Conservation (phyloP, 345 rosid species). For the Xanthoceras sorbifolium region DNA sequence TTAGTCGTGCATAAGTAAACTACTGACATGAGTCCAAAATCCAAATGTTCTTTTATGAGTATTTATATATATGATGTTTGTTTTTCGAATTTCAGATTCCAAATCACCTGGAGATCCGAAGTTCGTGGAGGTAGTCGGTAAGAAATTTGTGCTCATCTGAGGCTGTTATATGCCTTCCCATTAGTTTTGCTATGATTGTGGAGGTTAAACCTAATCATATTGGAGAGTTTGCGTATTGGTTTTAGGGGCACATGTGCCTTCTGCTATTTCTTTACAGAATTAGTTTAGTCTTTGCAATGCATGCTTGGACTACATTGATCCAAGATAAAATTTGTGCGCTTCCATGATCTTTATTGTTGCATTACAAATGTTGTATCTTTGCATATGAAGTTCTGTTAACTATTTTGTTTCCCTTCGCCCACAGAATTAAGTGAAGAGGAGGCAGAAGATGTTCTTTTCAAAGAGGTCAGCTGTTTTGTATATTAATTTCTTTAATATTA, state of each 20-base stretch:
- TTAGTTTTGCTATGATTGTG: not conserved
- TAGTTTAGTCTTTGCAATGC: not conserved
- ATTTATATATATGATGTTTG: not conserved
- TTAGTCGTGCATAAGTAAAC: too few relatives aligned
- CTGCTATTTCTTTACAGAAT: not conserved
- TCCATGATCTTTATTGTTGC: not conserved
- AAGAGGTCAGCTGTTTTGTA: constrained; percentile 53
- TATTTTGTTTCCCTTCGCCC: constrained; percentile 15
- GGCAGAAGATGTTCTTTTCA: constrained; percentile 89
- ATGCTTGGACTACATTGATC: not conserved
- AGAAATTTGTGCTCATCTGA: constrained; percentile 23
- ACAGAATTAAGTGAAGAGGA: constrained; percentile 76
- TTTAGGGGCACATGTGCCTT: not conserved
- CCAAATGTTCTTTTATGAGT: not conserved
- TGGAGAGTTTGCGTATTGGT: not conserved
- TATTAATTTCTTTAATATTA: not conserved
- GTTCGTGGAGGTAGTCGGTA: constrained; percentile 79
- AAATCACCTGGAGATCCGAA: constrained; percentile 62
- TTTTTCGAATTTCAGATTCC: constrained; percentile 51
- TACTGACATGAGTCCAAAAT: too few relatives aligned
- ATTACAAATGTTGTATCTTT: not conserved
- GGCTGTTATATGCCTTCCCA: not conserved
- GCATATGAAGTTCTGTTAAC: not conserved
- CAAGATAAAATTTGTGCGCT: not conserved
- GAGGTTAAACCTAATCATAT: not conserved